Evolutionary conservation across 1,139 yeast species (phyloP).

Genomic region (Saccharomyces uvarum): DNA sequence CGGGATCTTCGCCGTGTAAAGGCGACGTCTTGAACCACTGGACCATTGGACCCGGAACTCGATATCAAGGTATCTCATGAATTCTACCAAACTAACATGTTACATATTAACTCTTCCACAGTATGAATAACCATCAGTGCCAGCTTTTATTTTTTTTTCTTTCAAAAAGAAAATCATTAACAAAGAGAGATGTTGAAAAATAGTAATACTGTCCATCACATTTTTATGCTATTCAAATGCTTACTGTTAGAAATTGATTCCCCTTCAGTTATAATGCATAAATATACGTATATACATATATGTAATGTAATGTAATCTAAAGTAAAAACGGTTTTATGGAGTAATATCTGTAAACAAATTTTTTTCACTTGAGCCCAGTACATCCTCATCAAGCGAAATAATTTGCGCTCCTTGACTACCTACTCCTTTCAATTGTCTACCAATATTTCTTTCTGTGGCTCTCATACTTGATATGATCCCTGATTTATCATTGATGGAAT

Average conservation of each 20-base stretch:
- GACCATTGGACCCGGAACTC: constrained; percentile 30
- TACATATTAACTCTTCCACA: background rate
- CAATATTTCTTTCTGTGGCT: constrained; percentile 18
- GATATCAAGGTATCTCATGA: background rate
- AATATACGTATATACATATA: background rate
- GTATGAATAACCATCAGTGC: no score
- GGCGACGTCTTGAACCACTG: constrained; percentile 36
- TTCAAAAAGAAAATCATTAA: background rate
- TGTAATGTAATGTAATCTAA: background rate
- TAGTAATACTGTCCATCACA: no score
- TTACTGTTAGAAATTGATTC: background rate
- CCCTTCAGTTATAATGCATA: background rate
- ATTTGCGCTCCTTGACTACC: background rate
- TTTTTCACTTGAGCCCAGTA: background rate
- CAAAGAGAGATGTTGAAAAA: background rate
- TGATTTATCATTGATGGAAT: constrained; percentile 7
- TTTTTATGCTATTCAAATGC: background rate
- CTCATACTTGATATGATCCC: constrained; percentile 10
- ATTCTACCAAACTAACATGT: background rate
- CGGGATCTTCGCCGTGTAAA: constrained; percentile 37
- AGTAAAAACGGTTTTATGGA: background rate
- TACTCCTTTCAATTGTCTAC: constrained; percentile 13
- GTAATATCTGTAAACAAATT: background rate
- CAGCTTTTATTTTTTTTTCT: background rate
- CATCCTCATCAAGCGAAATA: background rate